Conservation (phyloP, 768 basidiomycete species). For the Mycena belliarum region DNA sequence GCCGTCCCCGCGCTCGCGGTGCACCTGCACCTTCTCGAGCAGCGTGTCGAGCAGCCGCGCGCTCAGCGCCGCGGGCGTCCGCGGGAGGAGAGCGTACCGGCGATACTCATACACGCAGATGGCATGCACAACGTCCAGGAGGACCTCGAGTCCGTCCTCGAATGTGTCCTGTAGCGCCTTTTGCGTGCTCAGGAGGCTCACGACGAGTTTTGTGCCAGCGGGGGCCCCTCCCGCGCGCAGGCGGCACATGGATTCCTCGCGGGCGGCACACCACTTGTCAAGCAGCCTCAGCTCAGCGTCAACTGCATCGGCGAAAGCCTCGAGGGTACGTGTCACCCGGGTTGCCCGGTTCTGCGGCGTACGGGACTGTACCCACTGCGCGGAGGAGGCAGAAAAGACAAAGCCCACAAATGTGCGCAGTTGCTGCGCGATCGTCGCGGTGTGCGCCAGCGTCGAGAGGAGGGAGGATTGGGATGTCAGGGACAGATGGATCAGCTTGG, state of each 20-base stretch:
- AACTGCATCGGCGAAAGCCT: conserved; percentile 81
- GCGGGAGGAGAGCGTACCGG: conserved; percentile 24
- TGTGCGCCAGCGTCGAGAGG: conserved; percentile 54
- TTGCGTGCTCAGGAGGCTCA: conserved; percentile 69
- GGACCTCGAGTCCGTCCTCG: conserved; percentile 55
- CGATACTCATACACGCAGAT: conserved; percentile 30
- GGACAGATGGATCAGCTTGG: conserved; percentile 69
- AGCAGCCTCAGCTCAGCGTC: conserved; percentile 58
- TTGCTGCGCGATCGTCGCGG: conserved; percentile 60
- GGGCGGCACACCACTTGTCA: conserved; percentile 68
- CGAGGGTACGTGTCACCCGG: conserved; percentile 59
- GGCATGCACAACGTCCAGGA: conserved; percentile 50
- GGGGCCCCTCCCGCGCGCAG: conserved; percentile 50
- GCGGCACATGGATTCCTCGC: conserved; percentile 68
- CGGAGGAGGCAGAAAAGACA: conserved; percentile 41
- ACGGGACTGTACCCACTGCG: not conserved
- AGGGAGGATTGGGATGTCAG: conserved; percentile 66
- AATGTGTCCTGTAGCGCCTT: conserved; percentile 59
- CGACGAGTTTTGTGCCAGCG: conserved; percentile 39
- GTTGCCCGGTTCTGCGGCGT: conserved; percentile 13
- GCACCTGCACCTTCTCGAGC: conserved; percentile 56
- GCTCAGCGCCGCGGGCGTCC: conserved; percentile 53
- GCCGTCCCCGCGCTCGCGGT: conserved; percentile 57
- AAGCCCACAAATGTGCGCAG: conserved; percentile 61
- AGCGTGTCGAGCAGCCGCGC: conserved; percentile 65